Conservation (phyloP, 1,284 basidiomycete species). For the Cystobasidium sp. region DNA sequence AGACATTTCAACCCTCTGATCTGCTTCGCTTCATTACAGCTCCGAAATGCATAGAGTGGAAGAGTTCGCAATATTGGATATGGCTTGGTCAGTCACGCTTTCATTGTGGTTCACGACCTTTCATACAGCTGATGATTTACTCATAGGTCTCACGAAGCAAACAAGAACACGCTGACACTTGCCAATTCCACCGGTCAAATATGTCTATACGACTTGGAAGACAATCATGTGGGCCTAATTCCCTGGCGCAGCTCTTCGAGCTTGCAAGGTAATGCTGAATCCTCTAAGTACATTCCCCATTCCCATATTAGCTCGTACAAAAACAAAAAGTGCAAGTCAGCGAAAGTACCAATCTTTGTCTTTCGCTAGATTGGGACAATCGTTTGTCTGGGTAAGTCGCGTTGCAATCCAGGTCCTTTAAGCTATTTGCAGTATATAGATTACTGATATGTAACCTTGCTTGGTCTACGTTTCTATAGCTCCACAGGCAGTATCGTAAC, state of each 20-base stretch:
- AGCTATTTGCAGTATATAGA: not conserved
- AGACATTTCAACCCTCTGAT: not conserved
- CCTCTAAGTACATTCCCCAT: not conserved
- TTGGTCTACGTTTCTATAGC: not conserved
- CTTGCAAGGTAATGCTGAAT: not conserved
- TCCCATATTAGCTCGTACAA: slow-evolving; percentile 58
- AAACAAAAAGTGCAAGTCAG: slow-evolving; percentile 66
- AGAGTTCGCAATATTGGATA: slow-evolving; percentile 82
- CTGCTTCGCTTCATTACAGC: slow-evolving; percentile 58
- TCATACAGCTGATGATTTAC: slow-evolving; percentile 32
- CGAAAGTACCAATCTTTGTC: slow-evolving; percentile 68
- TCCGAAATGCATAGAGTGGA: slow-evolving; percentile 70
- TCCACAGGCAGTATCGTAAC: slow-evolving; percentile 62
- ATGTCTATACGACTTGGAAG: slow-evolving; percentile 65
- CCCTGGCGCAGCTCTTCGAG: not conserved
- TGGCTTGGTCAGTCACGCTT: slow-evolving; percentile 74
- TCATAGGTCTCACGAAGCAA: slow-evolving; percentile 37
- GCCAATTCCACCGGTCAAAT: slow-evolving; percentile 83
- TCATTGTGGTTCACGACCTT: slow-evolving; percentile 1
- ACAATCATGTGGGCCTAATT: slow-evolving; percentile 61
- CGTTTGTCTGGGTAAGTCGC: slow-evolving; percentile 58
- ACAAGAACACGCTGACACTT: slow-evolving; percentile 59
- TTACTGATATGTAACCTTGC: not conserved
- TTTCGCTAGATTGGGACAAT: slow-evolving; percentile 87
- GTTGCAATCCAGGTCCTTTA: not conserved